Base-by-base conservation (phyloP, 2,329 filamentous ascomycete species). In the Hirsutella rhossiliensis region DNA sequence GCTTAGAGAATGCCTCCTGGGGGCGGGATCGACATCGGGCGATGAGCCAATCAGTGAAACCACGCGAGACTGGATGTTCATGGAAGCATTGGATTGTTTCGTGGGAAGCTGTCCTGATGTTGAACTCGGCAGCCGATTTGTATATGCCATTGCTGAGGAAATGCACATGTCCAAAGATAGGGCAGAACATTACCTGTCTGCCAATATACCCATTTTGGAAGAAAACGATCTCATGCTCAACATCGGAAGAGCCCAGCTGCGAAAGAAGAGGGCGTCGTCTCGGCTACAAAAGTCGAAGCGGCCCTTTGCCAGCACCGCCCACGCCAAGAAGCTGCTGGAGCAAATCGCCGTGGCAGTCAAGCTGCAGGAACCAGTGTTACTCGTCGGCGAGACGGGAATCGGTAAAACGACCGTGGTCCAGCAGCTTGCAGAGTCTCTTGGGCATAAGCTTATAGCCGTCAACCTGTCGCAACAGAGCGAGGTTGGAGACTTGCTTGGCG, bases 401-500 rank as follows among this genome's bases (percentile, higher is more conserved):
- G 92, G 92, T 55, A 99, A 99, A 65, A 99, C 92, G 0, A 95
- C 92, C 0, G 85, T 92, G 23, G 82, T 98, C 13, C 92, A 99
- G 61, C 88, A 96, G 58, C 71, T 99, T 45, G 88, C 92, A 0
- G 81, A 84, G 46, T 76, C 83, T 4, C 73, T 96, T 27, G 87
- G 89, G 2, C 84, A 88, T 57, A 94, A 87, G 54, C 75, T 99
- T 12, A 84, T 88, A 0, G 87, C 89, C 3, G 88, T 98, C 57
- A 99, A 99, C 58, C 63, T 99, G 59, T 98, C 92, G 0, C 94
- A 98, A 59, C 94, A 99, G 61, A 97, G 89, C 56, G 94, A 99
- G 63, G 89, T 85, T 36, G 86, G 89, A n/a, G 92, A 99, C 65
- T 68, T 99, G 12, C 71, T 98, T 1, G 94, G 92, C 54, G 92